A percentile compares a stretch with the other conserved stretches of the same genome.
phyloP scores from a whole-genome alignment of 129 eudicot species.

The Lactuca saligna region DNA sequence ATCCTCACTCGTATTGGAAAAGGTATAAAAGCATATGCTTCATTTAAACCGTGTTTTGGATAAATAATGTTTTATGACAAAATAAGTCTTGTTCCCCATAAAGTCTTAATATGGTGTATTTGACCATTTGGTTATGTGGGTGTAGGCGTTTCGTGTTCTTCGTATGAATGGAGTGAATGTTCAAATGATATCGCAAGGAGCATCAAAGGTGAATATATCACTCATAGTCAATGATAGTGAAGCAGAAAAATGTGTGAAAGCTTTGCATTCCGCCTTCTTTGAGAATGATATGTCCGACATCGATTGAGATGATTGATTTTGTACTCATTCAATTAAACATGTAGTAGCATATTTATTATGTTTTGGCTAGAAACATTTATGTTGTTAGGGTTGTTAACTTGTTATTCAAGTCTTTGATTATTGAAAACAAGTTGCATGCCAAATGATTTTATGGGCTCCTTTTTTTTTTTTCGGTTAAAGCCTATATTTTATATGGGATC shows the following conservation, averaged over 20 bases:
- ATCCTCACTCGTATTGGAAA: constrained; percentile 82
- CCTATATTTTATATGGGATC: too few relatives aligned
- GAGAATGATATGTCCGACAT: constrained; percentile 48
- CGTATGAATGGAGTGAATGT: constrained; percentile 72
- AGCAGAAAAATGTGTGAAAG: constrained; percentile 80
- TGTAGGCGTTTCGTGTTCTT: constrained; percentile 83
- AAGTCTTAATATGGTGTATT: too few relatives aligned
- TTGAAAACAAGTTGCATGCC: not conserved
- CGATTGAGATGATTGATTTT: not conserved
- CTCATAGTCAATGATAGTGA: constrained; percentile 86
- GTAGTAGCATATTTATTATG: constrained; percentile 3
- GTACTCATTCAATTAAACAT: not conserved
- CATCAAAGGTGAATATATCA: constrained; percentile 94
- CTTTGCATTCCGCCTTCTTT: constrained; percentile 83
- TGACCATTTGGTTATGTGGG: too few relatives aligned
- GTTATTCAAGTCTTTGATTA: not conserved
- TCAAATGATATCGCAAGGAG: constrained; percentile 99
- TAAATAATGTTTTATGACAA: not conserved
- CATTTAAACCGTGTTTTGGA: not conserved
- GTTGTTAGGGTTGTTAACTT: not conserved
- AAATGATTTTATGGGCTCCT: not conserved
- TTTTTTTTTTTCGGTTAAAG: too few relatives aligned
- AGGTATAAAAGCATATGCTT: constrained; percentile 36
- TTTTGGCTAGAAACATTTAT: too few relatives aligned
- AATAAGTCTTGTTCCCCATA: too few relatives aligned